These are phyloP conservation scores for Coprinopsis strossmayeri DNA, from an alignment of 768 basidiomycete genomes.

Conservation along the genomic window DNA sequence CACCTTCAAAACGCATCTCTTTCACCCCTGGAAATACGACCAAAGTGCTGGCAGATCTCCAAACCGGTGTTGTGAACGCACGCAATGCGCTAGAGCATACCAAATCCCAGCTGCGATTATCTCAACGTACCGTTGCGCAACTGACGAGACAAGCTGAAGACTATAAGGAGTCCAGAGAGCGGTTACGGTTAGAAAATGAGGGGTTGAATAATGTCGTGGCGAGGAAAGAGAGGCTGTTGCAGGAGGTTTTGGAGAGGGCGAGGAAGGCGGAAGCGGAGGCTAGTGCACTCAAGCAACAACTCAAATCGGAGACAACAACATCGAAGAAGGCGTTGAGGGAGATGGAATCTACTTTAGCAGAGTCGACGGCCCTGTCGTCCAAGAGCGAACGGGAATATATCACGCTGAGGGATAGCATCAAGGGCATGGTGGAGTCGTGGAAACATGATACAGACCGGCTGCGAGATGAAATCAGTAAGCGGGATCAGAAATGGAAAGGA, in stretches of 20 bases:
- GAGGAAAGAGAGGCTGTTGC: constrained; percentile 78
- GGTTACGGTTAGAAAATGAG: constrained; percentile 80
- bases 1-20: constrained; percentile 49
- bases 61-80: constrained; percentile 75
- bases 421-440: constrained; percentile 66
- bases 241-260: constrained; percentile 84
- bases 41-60: constrained; percentile 82
- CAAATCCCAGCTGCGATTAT: constrained; percentile 71
- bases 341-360: constrained; percentile 68
- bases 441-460: constrained; percentile 67
- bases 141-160: constrained; percentile 84
- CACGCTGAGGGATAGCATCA: constrained; percentile 70
- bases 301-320: constrained; percentile 65
- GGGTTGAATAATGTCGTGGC: constrained; percentile 84
- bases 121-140: constrained; percentile 79
- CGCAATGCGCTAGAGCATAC: constrained; percentile 83
- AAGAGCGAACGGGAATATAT: constrained; percentile 82
- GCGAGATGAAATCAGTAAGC: constrained; percentile 64
- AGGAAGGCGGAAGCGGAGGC: constrained; percentile 82
- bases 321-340: constrained; percentile 75
- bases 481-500: constrained; percentile 60
- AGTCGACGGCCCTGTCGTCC: constrained; percentile 71
- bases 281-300: constrained; percentile 55
- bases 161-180: constrained; percentile 79
- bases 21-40: constrained; percentile 77